These are phyloP conservation scores for Thelonectria rubi DNA, from an alignment of 2,329 filamentous ascomycete species.

Conservation along the genomic window DNA sequence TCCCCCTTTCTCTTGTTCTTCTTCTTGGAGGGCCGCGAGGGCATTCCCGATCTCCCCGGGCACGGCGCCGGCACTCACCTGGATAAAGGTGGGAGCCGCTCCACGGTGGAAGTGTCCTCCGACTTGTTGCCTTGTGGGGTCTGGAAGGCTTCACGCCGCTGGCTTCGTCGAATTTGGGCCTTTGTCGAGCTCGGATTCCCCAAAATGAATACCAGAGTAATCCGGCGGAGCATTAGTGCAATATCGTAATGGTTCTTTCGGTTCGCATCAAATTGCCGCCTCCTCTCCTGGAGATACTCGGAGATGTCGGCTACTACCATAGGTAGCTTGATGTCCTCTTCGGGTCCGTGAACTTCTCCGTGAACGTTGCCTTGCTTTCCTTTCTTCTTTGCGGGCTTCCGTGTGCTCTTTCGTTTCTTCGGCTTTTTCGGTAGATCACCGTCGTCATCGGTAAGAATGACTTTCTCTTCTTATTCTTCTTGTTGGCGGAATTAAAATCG, in stretches of 20 bases:
- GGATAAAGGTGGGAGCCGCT: no score
- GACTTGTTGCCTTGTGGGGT: conserved; percentile 75
- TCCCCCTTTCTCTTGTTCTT: no score
- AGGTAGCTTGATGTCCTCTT: conserved; percentile 59
- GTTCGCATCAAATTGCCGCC: conserved; percentile 73
- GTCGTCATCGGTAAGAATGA: conserved; percentile 68
- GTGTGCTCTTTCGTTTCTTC: conserved; percentile 50
- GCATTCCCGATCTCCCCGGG: no score
- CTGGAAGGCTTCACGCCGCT: conserved; percentile 70
- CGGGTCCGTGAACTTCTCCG: conserved; percentile 48
- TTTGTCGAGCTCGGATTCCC: conserved; percentile 64
- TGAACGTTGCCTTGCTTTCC: conserved; percentile 38
- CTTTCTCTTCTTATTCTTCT: no score
- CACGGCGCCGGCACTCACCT: no score
- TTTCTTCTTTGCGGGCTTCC: conserved; percentile 42
- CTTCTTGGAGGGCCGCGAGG: no score
- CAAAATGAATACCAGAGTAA: conserved; percentile 79
- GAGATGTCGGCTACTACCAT: conserved; percentile 74
- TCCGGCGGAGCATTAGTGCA: conserved; percentile 81
- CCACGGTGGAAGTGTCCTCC: no score
- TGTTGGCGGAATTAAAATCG: no score
- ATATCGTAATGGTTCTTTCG: conserved; percentile 67
- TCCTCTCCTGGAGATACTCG: conserved; percentile 75
- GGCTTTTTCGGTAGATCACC: conserved; percentile 66
- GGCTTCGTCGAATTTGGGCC: conserved; percentile 70